Evolutionary conservation across 768 basidiomycete species (phyloP).

Genomic region (Trametes cubensis): DNA sequence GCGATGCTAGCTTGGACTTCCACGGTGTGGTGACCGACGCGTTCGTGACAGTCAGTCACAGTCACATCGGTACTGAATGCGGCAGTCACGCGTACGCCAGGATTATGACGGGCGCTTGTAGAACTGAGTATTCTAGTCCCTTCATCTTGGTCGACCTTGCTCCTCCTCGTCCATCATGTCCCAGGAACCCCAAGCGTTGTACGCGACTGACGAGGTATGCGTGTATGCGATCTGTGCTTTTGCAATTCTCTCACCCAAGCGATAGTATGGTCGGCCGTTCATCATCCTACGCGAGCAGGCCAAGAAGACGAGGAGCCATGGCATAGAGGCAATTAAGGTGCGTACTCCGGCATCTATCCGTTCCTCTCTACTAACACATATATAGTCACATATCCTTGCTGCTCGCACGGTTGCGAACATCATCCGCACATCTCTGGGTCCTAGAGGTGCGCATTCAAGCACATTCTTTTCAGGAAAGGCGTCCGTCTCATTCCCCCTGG

Average conservation of each 20-base stretch:
- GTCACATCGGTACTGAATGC: background rate
- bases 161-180: slow-evolving; percentile 31
- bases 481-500: background rate
- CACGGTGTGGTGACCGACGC: background rate
- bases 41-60: background rate
- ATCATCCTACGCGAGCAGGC: slow-evolving; percentile 95
- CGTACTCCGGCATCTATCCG: slow-evolving; percentile 20
- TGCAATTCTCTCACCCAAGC: slow-evolving; percentile 12
- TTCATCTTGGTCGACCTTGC: slow-evolving; percentile 2
- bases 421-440: slow-evolving; percentile 91
- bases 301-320: slow-evolving; percentile 90
- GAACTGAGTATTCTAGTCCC: slow-evolving; percentile 13
- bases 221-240: background rate
- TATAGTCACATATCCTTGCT: slow-evolving; percentile 91
- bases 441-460: slow-evolving; percentile 65
- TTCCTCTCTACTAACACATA: slow-evolving; percentile 21
- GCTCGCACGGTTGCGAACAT: slow-evolving; percentile 94
- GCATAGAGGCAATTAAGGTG: slow-evolving; percentile 94
- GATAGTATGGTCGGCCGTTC: slow-evolving; percentile 92
- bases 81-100: slow-evolving; percentile 5
- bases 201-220: slow-evolving; percentile 82
- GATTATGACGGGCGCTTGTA: slow-evolving; percentile 12
- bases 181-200: slow-evolving; percentile 65
- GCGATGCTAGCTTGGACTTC: no score
- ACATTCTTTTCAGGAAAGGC: background rate